phyloP scores from a whole-genome alignment of 75 land plant genomes.

The Pinus taeda region DNA sequence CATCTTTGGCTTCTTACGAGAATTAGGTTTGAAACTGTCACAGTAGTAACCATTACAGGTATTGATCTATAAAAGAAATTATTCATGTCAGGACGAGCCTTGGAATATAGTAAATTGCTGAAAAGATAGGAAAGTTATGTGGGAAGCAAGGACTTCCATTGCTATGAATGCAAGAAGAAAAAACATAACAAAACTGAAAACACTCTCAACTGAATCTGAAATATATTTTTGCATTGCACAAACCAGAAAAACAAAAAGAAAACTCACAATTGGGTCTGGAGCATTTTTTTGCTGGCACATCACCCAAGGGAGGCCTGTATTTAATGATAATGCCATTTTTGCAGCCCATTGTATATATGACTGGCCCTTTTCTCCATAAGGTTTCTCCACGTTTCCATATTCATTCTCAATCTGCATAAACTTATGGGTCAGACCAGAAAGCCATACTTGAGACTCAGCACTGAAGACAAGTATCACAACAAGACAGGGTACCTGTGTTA shows the following conservation, averaged over 20 bases:
- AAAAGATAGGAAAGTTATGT: too few species aligned
- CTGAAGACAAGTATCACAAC: not conserved
- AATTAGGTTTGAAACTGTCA: slow-evolving; percentile 51
- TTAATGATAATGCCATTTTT: slow-evolving; percentile 34
- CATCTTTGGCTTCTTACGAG: slow-evolving; percentile 56
- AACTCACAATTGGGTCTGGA: slow-evolving; percentile 49
- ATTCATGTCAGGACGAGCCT: not conserved
- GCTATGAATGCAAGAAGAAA: too few species aligned
- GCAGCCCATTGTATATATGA: slow-evolving; percentile 64
- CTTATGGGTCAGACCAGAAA: not conserved
- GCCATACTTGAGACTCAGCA: not conserved
- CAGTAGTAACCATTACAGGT: slow-evolving; percentile 78
- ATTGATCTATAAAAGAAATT: slow-evolving; percentile 31
- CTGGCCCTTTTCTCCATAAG: slow-evolving; percentile 47
- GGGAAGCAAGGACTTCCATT: too few species aligned
- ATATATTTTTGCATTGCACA: too few species aligned
- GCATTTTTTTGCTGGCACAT: slow-evolving; percentile 79
- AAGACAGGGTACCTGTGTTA: slow-evolving; percentile 50
- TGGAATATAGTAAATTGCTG: not conserved
- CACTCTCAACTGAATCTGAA: too few species aligned
- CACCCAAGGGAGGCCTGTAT: slow-evolving; percentile 55
- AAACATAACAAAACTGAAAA: too few species aligned
- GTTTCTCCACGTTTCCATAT: slow-evolving; percentile 44
- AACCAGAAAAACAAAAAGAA: too few species aligned
- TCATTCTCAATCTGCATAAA: slow-evolving; percentile 70